Conservation (phyloP, 805 yeast species). For the Candida germanica region DNA sequence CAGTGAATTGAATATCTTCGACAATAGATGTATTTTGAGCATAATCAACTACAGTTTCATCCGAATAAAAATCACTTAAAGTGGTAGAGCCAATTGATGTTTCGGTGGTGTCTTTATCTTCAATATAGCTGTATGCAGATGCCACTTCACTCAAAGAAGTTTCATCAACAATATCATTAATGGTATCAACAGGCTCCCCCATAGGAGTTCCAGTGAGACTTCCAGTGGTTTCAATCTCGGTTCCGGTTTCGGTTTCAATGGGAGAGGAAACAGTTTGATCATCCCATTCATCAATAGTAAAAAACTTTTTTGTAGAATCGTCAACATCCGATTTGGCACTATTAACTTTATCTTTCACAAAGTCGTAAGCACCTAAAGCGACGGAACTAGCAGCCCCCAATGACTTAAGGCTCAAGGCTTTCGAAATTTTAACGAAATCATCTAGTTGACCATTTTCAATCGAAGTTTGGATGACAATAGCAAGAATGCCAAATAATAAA, state of each 20-base stretch:
- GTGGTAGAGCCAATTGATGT: not conserved
- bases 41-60: not conserved
- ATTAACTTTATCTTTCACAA: constrained; percentile 27
- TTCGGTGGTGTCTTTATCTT: not conserved
- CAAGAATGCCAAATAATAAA: constrained; percentile 28
- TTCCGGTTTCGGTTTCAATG: not conserved
- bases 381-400: constrained; percentile 19
- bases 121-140: too few relatives aligned
- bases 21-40: too few relatives aligned
- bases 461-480: constrained; percentile 31
- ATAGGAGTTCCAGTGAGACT: constrained; percentile 10
- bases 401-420: constrained; percentile 6
- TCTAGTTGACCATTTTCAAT: constrained; percentile 36
- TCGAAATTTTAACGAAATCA: constrained; percentile 16
- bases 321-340: constrained; percentile 22
- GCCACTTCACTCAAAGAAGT: constrained; percentile 6
- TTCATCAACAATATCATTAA: constrained; percentile 11
- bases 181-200: constrained; percentile 9
- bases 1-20: not conserved
- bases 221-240: not conserved
- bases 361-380: constrained; percentile 17
- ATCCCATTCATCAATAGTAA: constrained; percentile 22
- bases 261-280: constrained; percentile 2
- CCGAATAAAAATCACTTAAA: not conserved
- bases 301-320: constrained; percentile 19